Evolutionary conservation across 305 asterid genomes (phyloP).

Genomic region (Andrographis paniculata): DNA sequence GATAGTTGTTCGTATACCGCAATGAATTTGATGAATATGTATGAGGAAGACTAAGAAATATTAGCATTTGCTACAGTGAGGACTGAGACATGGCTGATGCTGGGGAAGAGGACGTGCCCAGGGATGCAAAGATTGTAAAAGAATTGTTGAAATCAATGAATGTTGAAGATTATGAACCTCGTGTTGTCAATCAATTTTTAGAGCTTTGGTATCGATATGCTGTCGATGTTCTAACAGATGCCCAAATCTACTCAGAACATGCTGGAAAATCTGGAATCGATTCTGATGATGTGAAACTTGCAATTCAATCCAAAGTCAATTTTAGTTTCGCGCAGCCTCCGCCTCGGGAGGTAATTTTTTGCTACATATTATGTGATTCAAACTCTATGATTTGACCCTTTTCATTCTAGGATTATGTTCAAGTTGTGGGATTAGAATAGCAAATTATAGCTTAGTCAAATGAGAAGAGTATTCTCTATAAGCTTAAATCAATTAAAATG

Average conservation of each 20-base stretch:
- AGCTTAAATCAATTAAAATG: no score
- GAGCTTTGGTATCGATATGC: conserved; percentile 83
- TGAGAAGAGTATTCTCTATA: no score
- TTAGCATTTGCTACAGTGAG: no score
- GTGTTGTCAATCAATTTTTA: conserved; percentile 67
- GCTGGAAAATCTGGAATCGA: conserved; percentile 62
- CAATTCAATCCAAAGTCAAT: conserved; percentile 77
- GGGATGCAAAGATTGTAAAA: conserved; percentile 86
- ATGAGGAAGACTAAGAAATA: no score
- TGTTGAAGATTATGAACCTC: conserved; percentile 85
- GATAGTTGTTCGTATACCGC: no score
- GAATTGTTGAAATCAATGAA: conserved; percentile 78
- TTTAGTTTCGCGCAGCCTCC: conserved; percentile 97
- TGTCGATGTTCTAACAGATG: conserved; percentile 70
- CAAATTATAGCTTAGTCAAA: no score
- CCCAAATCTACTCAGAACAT: conserved; percentile 87
- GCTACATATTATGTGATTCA: neutral
- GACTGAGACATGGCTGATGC: conserved; percentile 32
- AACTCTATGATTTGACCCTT: neutral
- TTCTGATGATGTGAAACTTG: conserved; percentile 82
- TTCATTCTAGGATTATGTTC: neutral
- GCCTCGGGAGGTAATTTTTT: conserved; percentile 63
- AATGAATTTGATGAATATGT: no score
- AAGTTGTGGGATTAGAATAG: neutral
- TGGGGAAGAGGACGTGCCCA: conserved; percentile 68